These are phyloP conservation scores for Meyerozyma athensensis DNA, from an alignment of 1,139 yeast genomes.

Conservation along the genomic window DNA sequence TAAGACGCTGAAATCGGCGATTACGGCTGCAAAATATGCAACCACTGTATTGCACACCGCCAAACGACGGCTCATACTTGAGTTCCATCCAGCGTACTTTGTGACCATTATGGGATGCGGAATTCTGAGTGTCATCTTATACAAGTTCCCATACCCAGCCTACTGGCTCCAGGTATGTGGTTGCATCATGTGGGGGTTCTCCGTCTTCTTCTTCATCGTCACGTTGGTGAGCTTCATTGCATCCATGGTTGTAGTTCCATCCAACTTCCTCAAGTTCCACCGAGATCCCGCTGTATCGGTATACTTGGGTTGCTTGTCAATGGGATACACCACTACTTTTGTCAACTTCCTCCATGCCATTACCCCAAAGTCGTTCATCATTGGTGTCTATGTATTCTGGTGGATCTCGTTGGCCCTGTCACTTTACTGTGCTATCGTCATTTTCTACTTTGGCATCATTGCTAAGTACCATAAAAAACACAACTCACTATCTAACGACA, in stretches of 20 bases:
- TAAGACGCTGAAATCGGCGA: background rate
- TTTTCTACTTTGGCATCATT: slow-evolving; percentile 40
- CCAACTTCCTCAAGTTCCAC: slow-evolving; percentile 30
- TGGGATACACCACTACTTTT: slow-evolving; percentile 64
- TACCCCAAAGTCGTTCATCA: slow-evolving; percentile 17
- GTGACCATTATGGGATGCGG: slow-evolving; percentile 85
- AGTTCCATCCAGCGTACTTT: slow-evolving; percentile 49
- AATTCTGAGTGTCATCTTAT: slow-evolving; percentile 55
- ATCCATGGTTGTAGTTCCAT: slow-evolving; percentile 33
- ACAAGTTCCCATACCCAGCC: slow-evolving; percentile 60
- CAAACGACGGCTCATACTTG: background rate
- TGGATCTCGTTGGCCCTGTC: slow-evolving; percentile 57
- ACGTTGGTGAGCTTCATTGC: slow-evolving; percentile 34
- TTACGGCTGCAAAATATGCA: background rate
- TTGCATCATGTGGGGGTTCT: slow-evolving; percentile 50
- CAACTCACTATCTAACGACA: slow-evolving; percentile 19
- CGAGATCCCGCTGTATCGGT: slow-evolving; percentile 47
- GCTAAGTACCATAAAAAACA: slow-evolving; percentile 21
- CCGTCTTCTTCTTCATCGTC: slow-evolving; percentile 43
- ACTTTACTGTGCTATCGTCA: slow-evolving; percentile 53
- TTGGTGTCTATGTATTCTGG: slow-evolving; percentile 58
- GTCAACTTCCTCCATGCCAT: slow-evolving; percentile 45
- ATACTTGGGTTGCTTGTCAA: slow-evolving; percentile 72
- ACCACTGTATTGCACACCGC: background rate
- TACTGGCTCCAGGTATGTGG: slow-evolving; percentile 58